Conservation (phyloP, 2,329 filamentous ascomycete species). For the Pseudogymnoascus destructans region DNA sequence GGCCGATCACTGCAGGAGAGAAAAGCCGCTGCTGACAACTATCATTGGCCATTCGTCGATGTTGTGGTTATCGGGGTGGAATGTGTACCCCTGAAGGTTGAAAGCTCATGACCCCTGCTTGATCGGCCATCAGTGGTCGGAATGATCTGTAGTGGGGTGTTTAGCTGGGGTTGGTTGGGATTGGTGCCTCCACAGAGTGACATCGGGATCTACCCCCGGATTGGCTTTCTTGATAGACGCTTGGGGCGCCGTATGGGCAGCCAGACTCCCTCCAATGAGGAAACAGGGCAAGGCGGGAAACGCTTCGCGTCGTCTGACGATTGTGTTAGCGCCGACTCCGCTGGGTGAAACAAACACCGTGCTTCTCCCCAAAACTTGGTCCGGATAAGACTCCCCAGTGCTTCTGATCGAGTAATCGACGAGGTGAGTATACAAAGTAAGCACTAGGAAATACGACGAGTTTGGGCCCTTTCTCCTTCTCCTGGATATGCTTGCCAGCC, state of each 20-base stretch:
- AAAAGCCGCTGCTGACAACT: background rate
- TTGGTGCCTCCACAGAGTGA: constrained; percentile 1
- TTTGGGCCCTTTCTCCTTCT: background rate
- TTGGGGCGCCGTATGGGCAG: background rate
- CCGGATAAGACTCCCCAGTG: background rate
- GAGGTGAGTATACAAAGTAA: background rate
- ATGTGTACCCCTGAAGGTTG: constrained; percentile 1
- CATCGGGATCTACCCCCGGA: constrained; percentile 5
- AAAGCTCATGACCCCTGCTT: background rate
- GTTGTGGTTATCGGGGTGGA: background rate
- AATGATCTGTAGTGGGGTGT: background rate
- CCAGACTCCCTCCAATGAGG: background rate
- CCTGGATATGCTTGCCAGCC: background rate
- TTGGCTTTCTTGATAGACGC: constrained; percentile 6
- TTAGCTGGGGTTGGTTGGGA: background rate
- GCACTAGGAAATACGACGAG: background rate
- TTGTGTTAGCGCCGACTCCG: background rate
- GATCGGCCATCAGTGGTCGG: background rate
- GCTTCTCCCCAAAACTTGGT: background rate
- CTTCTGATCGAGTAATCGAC: background rate
- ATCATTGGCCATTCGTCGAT: background rate
- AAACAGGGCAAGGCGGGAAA: background rate
- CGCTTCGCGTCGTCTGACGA: constrained; percentile 1
- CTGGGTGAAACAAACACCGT: constrained; percentile 6
- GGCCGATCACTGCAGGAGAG: background rate